Conservation (phyloP, 148 eudicot genomes). For the Hydrangea macrophylla region DNA sequence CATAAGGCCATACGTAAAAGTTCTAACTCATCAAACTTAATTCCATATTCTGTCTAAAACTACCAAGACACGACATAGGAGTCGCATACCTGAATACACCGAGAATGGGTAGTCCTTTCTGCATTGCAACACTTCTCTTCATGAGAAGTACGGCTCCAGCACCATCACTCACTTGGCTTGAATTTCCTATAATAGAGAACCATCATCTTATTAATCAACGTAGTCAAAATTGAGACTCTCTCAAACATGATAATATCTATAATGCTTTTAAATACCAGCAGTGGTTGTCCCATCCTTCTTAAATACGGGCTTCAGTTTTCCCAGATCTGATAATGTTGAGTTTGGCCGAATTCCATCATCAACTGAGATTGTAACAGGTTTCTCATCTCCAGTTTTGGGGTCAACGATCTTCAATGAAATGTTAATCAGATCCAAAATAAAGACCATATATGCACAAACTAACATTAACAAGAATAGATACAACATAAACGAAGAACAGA, state of each 20-base stretch:
- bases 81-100: conserved; percentile 80
- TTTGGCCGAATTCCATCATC: conserved; percentile 94
- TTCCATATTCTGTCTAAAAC: no score
- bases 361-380: conserved; percentile 63
- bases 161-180: conserved; percentile 97
- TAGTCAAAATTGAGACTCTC: no score
- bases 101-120: conserved; percentile 82
- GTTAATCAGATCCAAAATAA: not conserved
- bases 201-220: not conserved
- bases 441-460: not conserved
- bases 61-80: not conserved
- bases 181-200: conserved; percentile 64
- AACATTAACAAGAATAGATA: not conserved
- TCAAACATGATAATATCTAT: not conserved
- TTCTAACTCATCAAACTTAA: no score
- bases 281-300: conserved; percentile 94
- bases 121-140: conserved; percentile 89
- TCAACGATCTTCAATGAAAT: conserved; percentile 58
- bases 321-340: conserved; percentile 58
- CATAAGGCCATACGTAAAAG: no score
- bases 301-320: conserved; percentile 83
- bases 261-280: conserved; percentile 58
- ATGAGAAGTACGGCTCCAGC: conserved; percentile 98
- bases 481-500: not conserved
- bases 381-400: conserved; percentile 96